Evolutionary conservation across 495 filamentous ascomycete species (phyloP), one percentile per base, ranked within the genome.

Genomic region (Cudoniella acicularis): DNA sequence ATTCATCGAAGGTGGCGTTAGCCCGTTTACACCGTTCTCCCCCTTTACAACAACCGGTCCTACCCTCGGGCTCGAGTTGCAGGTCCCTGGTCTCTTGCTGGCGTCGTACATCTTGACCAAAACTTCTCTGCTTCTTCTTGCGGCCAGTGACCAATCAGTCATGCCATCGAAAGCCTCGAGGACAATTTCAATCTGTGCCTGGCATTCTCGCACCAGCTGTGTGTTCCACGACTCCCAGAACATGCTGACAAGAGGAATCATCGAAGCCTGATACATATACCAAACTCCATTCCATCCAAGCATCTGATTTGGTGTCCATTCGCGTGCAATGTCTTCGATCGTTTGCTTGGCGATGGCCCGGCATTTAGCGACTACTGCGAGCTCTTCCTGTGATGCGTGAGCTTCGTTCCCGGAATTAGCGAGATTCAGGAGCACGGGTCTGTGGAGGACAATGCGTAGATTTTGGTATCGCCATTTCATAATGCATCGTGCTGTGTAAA

Each of bases 401-500:
- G 80, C 77, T 11, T 84, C 82, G 10, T 83, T 85, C 13, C 60
- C 60, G 6, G 57, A 49, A 66, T 88, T 83, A 6, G 88, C 88
- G 2, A 87, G 80, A 64, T 82, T 87, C 2, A 92, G 79, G 3
- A 92, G 77, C 0, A 86, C 85, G 0, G 89, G 89, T 0, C 89
- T 81, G 67, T 91, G 85, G n/a, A 91, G 82, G 1, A 91, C 81
- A 73, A 91, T 89, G 55, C 89, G 85, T 54, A 89, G 81, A 64
- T 89, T 90, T 67, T 86, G 83, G 69, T 87, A 91, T 16, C 88
- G 80, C 89, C 89, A 92, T 67, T 89, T 87, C 86, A 91, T 91
- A 64, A 91, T 82, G 53, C 84, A 84, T 55, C 87, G 78, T 0
- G 86, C 83, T 55, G 85, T 85, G 58, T 82, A 81, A 23, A 91